Percentiles rank a stretch among this genome's conserved stretches.
Evolutionary conservation across 73 alveolate genomes (phyloP).

Genomic region (Symbiodinium pilosum): DNA sequence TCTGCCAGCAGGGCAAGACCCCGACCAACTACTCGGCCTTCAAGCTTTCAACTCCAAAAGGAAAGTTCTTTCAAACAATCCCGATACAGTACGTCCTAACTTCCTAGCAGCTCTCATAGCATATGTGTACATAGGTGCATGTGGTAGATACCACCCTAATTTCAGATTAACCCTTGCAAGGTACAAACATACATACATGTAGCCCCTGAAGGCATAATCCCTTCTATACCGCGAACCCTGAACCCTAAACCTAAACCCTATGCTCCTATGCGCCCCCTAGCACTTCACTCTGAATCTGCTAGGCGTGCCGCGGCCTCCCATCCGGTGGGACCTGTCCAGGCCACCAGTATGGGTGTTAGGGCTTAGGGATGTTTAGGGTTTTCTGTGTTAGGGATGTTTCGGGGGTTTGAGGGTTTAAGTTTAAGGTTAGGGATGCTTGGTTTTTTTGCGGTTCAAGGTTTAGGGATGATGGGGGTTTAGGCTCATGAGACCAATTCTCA

Average conservation of each 20-base stretch:
- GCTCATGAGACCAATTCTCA: too few species aligned
- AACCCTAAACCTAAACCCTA: not conserved
- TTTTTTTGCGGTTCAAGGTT: too few species aligned
- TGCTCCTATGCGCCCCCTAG: not conserved
- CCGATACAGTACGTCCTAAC: too few species aligned
- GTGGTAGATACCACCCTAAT: not conserved
- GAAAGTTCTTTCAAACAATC: too few species aligned
- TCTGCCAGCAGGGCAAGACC: too few species aligned
- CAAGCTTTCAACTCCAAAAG: too few species aligned
- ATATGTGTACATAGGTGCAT: not conserved
- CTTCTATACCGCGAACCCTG: too few species aligned
- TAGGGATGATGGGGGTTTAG: too few species aligned
- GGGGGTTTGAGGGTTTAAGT: not conserved
- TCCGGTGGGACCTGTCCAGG: not conserved
- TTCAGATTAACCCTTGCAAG: not conserved
- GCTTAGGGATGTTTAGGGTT: not conserved
- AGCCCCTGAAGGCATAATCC: not conserved
- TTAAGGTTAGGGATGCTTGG: not conserved
- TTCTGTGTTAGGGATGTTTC: too few species aligned
- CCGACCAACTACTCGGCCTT: too few species aligned
- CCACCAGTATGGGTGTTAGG: too few species aligned
- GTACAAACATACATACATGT: not conserved
- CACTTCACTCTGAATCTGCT: not conserved
- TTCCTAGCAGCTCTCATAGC: too few species aligned
- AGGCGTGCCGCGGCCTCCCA: not conserved